These are phyloP conservation scores for Trametes cingulata DNA, from an alignment of 768 basidiomycete species.

Conservation along the genomic window DNA sequence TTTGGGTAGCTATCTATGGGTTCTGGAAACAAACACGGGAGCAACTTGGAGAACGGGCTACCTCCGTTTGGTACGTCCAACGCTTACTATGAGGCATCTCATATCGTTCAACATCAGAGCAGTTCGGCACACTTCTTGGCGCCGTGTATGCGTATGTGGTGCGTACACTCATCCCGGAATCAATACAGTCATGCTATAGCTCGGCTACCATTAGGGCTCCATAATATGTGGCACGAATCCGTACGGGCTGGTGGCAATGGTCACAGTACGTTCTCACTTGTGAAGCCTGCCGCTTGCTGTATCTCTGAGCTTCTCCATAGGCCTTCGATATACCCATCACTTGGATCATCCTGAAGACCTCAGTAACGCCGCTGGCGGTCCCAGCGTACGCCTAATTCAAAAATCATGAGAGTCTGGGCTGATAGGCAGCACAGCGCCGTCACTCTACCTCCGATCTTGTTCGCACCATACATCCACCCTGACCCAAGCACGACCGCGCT, in stretches of 20 bases:
- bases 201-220: constrained; percentile 33
- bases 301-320: constrained; percentile 24
- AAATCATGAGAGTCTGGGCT: neutral
- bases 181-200: neutral
- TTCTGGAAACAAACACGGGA: constrained; percentile 53
- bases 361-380: constrained; percentile 42
- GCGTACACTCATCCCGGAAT: constrained; percentile 11
- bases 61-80: constrained; percentile 41
- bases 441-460: constrained; percentile 45
- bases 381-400: constrained; percentile 39
- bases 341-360: constrained; percentile 44
- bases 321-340: constrained; percentile 46
- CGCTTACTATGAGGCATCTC: no score
- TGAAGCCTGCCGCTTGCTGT: neutral
- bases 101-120: neutral
- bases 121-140: constrained; percentile 36
- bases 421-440: constrained; percentile 35
- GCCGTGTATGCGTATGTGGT: constrained; percentile 38
- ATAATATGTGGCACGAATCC: constrained; percentile 43
- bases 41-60: constrained; percentile 51
- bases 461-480: constrained; percentile 30
- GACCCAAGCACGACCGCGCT: constrained; percentile 31
- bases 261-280: constrained; percentile 35
- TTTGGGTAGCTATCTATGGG: constrained; percentile 41
- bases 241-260: constrained; percentile 41